Conservation (phyloP, 2,329 filamentous ascomycete species). For the Cytospora piceae region DNA sequence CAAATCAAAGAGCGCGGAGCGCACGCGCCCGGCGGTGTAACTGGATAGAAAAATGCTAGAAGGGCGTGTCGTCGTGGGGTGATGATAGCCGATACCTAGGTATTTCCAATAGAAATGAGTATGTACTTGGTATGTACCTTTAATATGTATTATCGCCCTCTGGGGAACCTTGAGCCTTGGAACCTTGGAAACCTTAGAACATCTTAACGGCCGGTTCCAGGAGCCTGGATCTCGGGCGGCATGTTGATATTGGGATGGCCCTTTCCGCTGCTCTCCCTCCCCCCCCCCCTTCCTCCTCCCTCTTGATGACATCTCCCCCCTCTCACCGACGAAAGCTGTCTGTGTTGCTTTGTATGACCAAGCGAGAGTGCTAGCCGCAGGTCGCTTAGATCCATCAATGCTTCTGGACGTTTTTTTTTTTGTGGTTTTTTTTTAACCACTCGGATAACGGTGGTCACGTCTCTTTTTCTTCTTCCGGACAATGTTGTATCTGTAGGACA, state of each 20-base stretch:
- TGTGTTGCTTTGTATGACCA: neutral
- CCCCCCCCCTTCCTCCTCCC: neutral
- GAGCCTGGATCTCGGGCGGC: neutral
- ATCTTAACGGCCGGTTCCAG: neutral
- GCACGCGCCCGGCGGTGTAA: slow-evolving; percentile 8
- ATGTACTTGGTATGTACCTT: too few relatives aligned
- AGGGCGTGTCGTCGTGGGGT: neutral
- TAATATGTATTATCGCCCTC: too few relatives aligned
- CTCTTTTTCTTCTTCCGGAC: neutral
- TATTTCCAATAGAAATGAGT: too few relatives aligned
- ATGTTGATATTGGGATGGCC: neutral
- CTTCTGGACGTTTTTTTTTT: neutral
- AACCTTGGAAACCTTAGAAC: too few relatives aligned
- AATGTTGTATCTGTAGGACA: neutral
- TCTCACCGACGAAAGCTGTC: neutral
- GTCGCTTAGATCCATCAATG: neutral
- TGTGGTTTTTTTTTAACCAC: too few relatives aligned
- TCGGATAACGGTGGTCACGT: neutral
- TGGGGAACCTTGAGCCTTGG: too few relatives aligned
- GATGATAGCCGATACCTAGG: too few relatives aligned
- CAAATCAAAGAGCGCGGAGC: neutral
- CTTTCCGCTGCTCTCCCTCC: too few relatives aligned
- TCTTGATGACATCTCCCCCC: neutral
- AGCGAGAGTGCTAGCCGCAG: neutral
- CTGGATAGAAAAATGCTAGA: slow-evolving; percentile 6